Evolutionary conservation across 805 yeast species (phyloP), one percentile per base, ranked within the genome.

Genomic region (Gaillardinia entomophila): DNA sequence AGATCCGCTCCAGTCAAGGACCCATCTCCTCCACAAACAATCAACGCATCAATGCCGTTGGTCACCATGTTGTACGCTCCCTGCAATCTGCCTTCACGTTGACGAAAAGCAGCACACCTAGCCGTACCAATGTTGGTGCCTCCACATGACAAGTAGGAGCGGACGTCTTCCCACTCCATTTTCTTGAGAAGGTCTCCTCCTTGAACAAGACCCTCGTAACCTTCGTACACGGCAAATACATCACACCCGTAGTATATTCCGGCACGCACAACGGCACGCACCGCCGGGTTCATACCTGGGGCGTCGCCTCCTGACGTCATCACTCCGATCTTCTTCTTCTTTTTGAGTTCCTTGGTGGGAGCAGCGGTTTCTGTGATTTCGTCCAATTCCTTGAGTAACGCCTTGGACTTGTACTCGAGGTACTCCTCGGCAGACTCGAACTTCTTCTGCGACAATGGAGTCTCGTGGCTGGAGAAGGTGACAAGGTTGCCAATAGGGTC

Each of bases 291-390:
- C 98, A 92, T 92, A 50, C 99, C 99, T 19, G 94, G 98, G 33
- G 97, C 84, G 56, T 92, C 99, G 61, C 99, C 98, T 48, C 98
- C 98, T 1, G 96, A 86, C 4, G 97, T 92, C 90, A 92, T 88
- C 31, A 92, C 92, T 4, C 95, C 98, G 42, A 92, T 85, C 45
- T 78, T 76, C 35, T 36, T 41, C 32, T 29, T 39, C 34, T 16
- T 28, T 24, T 14, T 26, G 27, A 8, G 28, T 24, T n/a, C 22
- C 8, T 6, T 28, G 13, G 5, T 34, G 7, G 24, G 16, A 12
- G 12, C 29, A 16, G n/a, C 19, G 14, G 30, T 19, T 26, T 33
- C 17, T 8, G 28, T 22, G 30, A 24, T n/a, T 13, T 16, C 12
- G 13, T 37, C 33, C 22, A 43, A 26, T 4, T 38, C 29, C 33